These are phyloP conservation scores for Jatropha curcas DNA, from an alignment of 345 rosid genomes.

Conservation along the genomic window DNA sequence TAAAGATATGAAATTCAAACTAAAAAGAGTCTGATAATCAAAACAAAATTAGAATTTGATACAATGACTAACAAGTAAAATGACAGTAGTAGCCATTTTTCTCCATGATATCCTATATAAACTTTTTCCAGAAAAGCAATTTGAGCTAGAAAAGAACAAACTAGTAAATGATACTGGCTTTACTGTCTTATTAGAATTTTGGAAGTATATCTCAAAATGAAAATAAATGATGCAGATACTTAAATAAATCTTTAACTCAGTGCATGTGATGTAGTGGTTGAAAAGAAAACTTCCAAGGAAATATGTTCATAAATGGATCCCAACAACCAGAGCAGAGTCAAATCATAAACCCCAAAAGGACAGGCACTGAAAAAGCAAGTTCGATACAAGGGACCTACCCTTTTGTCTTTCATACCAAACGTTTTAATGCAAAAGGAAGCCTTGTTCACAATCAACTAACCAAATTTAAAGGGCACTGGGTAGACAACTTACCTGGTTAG, in stretches of 20 bases:
- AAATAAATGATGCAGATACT: slow-evolving; percentile 6
- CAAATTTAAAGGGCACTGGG: background rate
- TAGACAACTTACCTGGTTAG: background rate
- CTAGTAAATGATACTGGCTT: background rate
- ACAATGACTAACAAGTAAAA: background rate
- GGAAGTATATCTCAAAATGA: slow-evolving; percentile 1
- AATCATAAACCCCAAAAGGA: slow-evolving; percentile 10
- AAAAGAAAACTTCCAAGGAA: slow-evolving; percentile 7
- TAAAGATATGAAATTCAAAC: too few relatives aligned
- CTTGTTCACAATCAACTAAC: background rate
- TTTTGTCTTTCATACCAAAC: background rate
- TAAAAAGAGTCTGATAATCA: too few relatives aligned
- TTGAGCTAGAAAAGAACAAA: background rate
- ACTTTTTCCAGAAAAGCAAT: background rate
- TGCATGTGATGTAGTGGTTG: slow-evolving; percentile 12
- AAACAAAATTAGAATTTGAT: too few relatives aligned
- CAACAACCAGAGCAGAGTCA: slow-evolving; percentile 8
- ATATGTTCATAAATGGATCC: slow-evolving; percentile 24
- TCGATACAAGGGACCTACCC: background rate
- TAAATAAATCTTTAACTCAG: background rate
- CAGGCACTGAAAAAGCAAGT: slow-evolving; percentile 4
- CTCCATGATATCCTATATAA: background rate
- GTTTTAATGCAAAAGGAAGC: background rate
- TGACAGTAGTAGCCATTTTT: too few relatives aligned
- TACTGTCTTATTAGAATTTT: background rate